Percentiles rank a stretch among this genome's conserved stretches.
Evolutionary conservation across 768 basidiomycete species (phyloP).

Genomic region (Agaricus blazei): DNA sequence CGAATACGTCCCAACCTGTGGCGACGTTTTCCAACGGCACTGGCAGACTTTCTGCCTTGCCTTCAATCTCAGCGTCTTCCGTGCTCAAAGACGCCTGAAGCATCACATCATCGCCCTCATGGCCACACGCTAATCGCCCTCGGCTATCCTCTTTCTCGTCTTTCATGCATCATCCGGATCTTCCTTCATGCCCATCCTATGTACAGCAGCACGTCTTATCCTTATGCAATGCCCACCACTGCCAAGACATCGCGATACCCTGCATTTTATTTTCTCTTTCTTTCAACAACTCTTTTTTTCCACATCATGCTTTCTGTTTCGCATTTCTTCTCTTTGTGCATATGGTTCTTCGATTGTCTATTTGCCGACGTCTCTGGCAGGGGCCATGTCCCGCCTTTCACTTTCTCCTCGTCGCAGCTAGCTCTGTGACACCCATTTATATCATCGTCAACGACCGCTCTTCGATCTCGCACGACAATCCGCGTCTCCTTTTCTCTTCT

Average conservation of each 20-base stretch:
- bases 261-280: neutral
- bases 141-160: neutral
- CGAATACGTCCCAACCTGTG: constrained; percentile 8
- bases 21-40: constrained; percentile 9
- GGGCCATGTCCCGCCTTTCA: neutral
- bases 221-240: constrained; percentile 9
- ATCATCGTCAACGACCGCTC: too few species aligned
- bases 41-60: constrained; percentile 10
- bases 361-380: constrained; percentile 7
- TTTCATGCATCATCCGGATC: constrained; percentile 4
- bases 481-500: neutral
- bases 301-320: constrained; percentile 5
- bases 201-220: constrained; percentile 7
- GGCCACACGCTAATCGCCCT: constrained; percentile 1
- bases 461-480: too few species aligned
- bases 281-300: neutral
- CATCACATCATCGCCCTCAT: constrained; percentile 8
- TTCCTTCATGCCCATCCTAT: neutral
- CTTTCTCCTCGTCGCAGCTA: neutral
- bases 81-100: constrained; percentile 10
- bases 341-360: neutral
- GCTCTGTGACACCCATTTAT: too few species aligned
- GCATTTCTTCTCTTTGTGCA: constrained; percentile 6
- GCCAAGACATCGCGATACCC: constrained; percentile 12
- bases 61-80: constrained; percentile 10